These are phyloP conservation scores for Coemansia sp. DNA, from an alignment of 192 early-diverging fungal genomes.

Conservation along the genomic window DNA sequence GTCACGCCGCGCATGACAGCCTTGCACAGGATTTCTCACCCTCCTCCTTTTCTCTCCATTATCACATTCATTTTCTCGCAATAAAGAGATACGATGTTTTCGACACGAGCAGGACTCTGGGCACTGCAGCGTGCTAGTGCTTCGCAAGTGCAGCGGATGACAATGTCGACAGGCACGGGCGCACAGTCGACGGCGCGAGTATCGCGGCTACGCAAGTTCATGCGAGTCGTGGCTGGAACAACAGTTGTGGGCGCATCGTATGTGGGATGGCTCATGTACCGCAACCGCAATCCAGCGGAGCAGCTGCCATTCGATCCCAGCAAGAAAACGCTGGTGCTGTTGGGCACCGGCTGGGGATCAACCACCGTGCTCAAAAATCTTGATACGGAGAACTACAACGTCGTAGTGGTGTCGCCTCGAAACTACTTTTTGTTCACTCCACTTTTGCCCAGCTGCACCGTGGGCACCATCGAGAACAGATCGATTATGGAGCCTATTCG, in stretches of 20 bases:
- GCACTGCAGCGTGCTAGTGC: conserved; percentile 21
- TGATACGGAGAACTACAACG: conserved; percentile 66
- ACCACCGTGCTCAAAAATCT: conserved; percentile 72
- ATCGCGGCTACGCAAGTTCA: conserved; percentile 39
- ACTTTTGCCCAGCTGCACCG: conserved; percentile 76
- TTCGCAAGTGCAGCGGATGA: conserved; percentile 32
- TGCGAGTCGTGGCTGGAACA: conserved; percentile 33
- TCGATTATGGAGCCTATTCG: conserved; percentile 86
- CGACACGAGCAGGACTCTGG: conserved; percentile 18
- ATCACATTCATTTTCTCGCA: neutral
- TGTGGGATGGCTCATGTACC: conserved; percentile 52
- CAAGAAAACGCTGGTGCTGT: conserved; percentile 49
- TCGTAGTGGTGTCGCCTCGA: conserved; percentile 77
- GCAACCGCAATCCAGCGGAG: conserved; percentile 43
- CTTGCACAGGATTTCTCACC: neutral
- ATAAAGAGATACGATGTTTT: conserved; percentile 18
- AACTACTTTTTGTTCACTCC: conserved; percentile 90
- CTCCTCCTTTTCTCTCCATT: conserved; percentile 6
- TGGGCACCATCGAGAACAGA: conserved; percentile 84
- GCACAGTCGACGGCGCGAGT: conserved; percentile 18
- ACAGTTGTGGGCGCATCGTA: conserved; percentile 28
- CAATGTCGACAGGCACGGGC: conserved; percentile 37
- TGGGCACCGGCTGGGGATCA: conserved; percentile 61
- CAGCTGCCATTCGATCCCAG: conserved; percentile 57
- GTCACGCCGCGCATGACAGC: conserved; percentile 6